phyloP scores from a whole-genome alignment of 139 green algal genomes.

The Chlamydomonas urium region DNA sequence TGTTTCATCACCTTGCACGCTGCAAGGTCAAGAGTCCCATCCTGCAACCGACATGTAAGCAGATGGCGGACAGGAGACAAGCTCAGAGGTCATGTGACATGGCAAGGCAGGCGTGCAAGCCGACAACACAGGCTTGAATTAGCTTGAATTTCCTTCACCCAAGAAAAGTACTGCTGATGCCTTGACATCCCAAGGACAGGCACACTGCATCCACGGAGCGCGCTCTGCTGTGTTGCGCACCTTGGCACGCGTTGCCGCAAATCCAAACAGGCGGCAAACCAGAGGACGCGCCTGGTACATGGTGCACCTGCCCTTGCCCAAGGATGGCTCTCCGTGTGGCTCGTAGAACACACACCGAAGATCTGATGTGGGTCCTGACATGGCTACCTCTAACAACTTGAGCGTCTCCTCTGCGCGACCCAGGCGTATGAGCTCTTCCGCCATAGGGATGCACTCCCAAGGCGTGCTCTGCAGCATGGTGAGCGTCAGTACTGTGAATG shows the following conservation, averaged over 20 bases:
- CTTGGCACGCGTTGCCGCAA: conserved; percentile 4
- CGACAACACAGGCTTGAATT: too few relatives aligned
- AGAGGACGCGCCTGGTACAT: conserved; percentile 6
- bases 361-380: too few relatives aligned
- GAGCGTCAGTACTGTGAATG: not conserved
- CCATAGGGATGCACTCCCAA: conserved; percentile 11
- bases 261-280: conserved; percentile 10
- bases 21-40: not conserved
- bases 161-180: too few relatives aligned
- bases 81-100: too few relatives aligned
- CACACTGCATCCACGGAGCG: too few relatives aligned
- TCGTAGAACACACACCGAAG: not conserved
- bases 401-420: not conserved
- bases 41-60: not conserved
- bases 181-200: too few relatives aligned
- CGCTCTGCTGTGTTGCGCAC: too few relatives aligned
- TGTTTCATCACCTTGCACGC: not conserved
- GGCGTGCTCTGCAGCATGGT: conserved; percentile 5
- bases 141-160: too few relatives aligned
- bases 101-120: too few relatives aligned
- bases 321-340: not conserved
- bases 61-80: too few relatives aligned
- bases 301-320: not conserved
- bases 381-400: too few relatives aligned
- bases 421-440: conserved; percentile 3